A percentile compares a stretch with the other conserved stretches of the same genome.
Evolutionary conservation across 805 yeast species (phyloP).

Genomic region (Candida berthetii): DNA sequence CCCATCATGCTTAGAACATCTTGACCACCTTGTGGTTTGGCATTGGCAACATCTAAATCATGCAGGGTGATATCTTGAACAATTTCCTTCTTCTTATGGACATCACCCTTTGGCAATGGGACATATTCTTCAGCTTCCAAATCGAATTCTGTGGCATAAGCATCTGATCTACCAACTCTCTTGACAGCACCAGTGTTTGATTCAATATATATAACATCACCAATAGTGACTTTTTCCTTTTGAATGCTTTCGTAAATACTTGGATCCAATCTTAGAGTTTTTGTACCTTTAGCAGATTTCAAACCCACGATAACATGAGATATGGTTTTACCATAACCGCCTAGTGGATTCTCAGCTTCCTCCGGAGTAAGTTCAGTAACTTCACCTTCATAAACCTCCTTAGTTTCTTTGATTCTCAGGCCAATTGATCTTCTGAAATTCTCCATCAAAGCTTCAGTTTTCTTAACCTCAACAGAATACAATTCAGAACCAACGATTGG

Average conservation of each 20-base stretch:
- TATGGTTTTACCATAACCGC: slow-evolving; percentile 97
- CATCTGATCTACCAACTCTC: slow-evolving; percentile 97
- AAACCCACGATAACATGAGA: slow-evolving; percentile 91
- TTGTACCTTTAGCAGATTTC: slow-evolving; percentile 88
- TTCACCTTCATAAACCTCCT: slow-evolving; percentile 97
- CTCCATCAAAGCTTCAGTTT: slow-evolving; percentile 95
- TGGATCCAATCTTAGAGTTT: slow-evolving; percentile 84
- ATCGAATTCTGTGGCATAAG: slow-evolving; percentile 97
- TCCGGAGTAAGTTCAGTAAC: slow-evolving; percentile 94
- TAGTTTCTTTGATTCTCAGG: slow-evolving; percentile 90
- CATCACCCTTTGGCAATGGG: slow-evolving; percentile 98
- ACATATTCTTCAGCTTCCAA: slow-evolving; percentile 98
- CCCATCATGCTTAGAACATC: slow-evolving; percentile 96
- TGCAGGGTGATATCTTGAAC: slow-evolving; percentile 96
- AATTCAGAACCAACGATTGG: slow-evolving; percentile 95
- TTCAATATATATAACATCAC: slow-evolving; percentile 96
- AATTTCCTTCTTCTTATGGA: slow-evolving; percentile 95
- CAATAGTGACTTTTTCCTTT: slow-evolving; percentile 89
- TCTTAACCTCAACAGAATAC: slow-evolving; percentile 93
- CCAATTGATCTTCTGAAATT: slow-evolving; percentile 96
- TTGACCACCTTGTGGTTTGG: slow-evolving; percentile 96
- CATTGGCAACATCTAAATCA: slow-evolving; percentile 94
- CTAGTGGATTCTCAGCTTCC: slow-evolving; percentile 93
- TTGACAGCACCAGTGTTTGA: slow-evolving; percentile 97
- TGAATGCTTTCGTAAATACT: slow-evolving; percentile 90